Evolutionary conservation across 768 basidiomycete species (phyloP).

Genomic region (Phaeotremella fagi): DNA sequence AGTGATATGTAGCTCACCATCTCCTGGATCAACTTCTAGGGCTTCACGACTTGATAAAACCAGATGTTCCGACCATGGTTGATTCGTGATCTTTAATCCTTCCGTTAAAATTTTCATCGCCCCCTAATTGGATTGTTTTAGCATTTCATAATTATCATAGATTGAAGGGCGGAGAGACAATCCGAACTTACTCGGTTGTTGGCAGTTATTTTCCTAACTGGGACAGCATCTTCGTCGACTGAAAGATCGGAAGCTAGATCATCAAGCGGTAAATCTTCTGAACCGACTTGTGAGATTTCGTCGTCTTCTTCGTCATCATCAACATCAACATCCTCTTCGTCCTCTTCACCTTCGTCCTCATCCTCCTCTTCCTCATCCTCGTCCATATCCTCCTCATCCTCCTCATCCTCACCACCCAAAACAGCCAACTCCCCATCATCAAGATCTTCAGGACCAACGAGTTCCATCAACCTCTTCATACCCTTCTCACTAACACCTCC

Average conservation of each 20-base stretch:
- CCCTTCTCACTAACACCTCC: conserved; percentile 38
- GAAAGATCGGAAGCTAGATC: conserved; percentile 56
- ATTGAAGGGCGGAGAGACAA: no score
- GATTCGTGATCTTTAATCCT: conserved; percentile 34
- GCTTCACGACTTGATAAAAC: conserved; percentile 34
- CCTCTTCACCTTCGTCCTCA: conserved; percentile 28
- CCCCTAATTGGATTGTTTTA: no score
- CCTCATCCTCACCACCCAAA: conserved; percentile 46
- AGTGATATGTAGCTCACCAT: conserved; percentile 23
- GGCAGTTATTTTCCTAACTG: conserved; percentile 74
- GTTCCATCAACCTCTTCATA: conserved; percentile 38
- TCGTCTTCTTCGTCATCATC: conserved; percentile 37
- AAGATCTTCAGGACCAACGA: conserved; percentile 54
- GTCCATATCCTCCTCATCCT: conserved; percentile 43
- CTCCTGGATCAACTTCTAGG: conserved; percentile 33
- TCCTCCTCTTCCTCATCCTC: conserved; percentile 40
- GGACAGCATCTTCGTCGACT: conserved; percentile 74
- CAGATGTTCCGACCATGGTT: conserved; percentile 39
- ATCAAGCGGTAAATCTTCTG: conserved; percentile 58
- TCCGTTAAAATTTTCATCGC: conserved; percentile 39
- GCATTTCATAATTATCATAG: no score
- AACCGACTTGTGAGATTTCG: conserved; percentile 32
- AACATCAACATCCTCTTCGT: conserved; percentile 22
- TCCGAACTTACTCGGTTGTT: conserved; percentile 69
- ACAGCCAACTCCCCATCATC: conserved; percentile 63